A percentile compares a stretch with the other conserved stretches of the same genome.
Conservation (phyloP, 495 filamentous ascomycete genomes). For the Trypethelium eluteriae region DNA sequence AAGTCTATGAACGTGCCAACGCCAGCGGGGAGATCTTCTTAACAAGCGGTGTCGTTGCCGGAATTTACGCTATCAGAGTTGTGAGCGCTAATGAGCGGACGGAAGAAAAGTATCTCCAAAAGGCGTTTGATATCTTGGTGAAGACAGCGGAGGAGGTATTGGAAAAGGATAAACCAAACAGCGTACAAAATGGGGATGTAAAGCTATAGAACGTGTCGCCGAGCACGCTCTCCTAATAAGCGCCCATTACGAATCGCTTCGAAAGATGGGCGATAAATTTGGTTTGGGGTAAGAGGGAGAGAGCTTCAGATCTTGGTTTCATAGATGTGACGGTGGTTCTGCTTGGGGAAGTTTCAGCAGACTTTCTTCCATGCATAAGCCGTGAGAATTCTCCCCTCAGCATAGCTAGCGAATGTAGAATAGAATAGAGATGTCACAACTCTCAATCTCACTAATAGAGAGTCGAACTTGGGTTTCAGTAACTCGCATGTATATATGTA, state of each 20-base stretch:
- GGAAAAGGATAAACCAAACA: slow-evolving; percentile 20
- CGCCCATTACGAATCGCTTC: too few species aligned
- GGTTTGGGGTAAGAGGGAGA: too few species aligned
- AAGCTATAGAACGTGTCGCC: not conserved
- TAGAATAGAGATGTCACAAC: not conserved
- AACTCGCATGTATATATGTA: slow-evolving; percentile 11
- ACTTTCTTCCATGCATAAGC: too few species aligned
- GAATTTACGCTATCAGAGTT: slow-evolving; percentile 72
- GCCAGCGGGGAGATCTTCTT: slow-evolving; percentile 71
- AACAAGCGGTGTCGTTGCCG: slow-evolving; percentile 69
- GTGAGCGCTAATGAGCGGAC: slow-evolving; percentile 62
- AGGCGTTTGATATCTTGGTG: slow-evolving; percentile 73
- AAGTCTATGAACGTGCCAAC: slow-evolving; percentile 72
- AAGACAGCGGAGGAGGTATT: slow-evolving; percentile 56
- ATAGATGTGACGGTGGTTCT: too few species aligned
- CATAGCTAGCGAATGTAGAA: too few species aligned
- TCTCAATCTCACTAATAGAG: not conserved
- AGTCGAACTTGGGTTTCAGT: not conserved
- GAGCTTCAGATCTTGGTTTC: too few species aligned
- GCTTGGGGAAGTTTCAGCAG: too few species aligned
- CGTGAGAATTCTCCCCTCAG: too few species aligned
- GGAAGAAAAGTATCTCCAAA: slow-evolving; percentile 62
- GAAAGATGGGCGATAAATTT: too few species aligned
- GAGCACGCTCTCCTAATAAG: too few species aligned
- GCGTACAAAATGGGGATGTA: not conserved